Evolutionary conservation across 192 early-diverging fungal genomes (phyloP).

Genomic region (Coemansia sp.): DNA sequence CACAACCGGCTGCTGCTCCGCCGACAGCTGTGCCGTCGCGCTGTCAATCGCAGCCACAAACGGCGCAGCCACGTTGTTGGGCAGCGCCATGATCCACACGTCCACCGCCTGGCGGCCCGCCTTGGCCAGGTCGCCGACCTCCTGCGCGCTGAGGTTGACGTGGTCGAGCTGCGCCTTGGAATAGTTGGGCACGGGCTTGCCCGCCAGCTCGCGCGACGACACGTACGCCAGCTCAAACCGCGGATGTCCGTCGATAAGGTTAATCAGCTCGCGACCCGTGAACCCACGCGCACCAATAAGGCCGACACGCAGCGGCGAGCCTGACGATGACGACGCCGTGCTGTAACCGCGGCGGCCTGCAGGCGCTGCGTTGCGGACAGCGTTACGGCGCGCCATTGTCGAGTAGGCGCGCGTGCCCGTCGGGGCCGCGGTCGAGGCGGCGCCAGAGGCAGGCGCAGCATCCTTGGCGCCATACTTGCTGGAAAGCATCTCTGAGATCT

Average conservation of each 20-base stretch:
- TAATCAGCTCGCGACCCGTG: constrained; percentile 94
- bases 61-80: constrained; percentile 91
- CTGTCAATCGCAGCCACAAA: constrained; percentile 80
- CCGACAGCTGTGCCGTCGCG: constrained; percentile 47
- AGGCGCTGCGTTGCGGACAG: constrained; percentile 10
- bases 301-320: constrained; percentile 61
- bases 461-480: constrained; percentile 7
- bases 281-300: constrained; percentile 97
- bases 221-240: constrained; percentile 82
- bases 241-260: constrained; percentile 85
- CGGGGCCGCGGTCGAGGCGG: constrained; percentile 15
- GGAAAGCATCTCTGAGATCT: constrained; percentile 67
- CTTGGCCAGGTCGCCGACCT: constrained; percentile 58
- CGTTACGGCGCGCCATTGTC: constrained; percentile 32
- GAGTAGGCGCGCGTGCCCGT: constrained; percentile 61
- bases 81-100: constrained; percentile 95
- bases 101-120: constrained; percentile 68
- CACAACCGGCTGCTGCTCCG: constrained; percentile 60
- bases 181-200: constrained; percentile 80
- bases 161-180: constrained; percentile 63
- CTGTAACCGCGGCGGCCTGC: constrained; percentile 61
- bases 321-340: constrained; percentile 45
- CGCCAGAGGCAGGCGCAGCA: not conserved
- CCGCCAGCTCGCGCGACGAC: constrained; percentile 90
- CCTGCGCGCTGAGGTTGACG: constrained; percentile 76